phyloP scores from a whole-genome alignment of 2,329 filamentous ascomycete species.

The Talaromyces pinophilus region DNA sequence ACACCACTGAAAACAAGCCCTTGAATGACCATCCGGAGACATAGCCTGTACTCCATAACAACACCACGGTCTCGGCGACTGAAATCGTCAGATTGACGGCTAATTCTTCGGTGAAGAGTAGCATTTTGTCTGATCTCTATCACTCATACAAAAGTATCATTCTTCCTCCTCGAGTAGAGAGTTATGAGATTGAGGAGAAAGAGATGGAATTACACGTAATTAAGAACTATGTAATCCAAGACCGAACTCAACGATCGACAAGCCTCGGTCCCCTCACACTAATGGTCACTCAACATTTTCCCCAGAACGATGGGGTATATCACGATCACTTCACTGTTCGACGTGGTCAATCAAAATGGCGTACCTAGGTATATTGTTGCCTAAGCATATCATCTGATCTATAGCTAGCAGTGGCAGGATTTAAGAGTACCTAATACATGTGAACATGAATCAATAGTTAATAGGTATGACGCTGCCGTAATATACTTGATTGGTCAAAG shows the following conservation, averaged over 20 bases:
- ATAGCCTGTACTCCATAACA: constrained; percentile 32
- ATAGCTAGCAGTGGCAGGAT: not conserved
- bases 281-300: not conserved
- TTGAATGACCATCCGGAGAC: constrained; percentile 30
- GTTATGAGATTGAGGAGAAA: not conserved
- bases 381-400: not conserved
- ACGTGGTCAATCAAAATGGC: not conserved
- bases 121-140: not conserved
- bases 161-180: not conserved
- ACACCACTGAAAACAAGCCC: constrained; percentile 27
- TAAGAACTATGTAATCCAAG: not conserved
- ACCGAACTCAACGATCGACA: not conserved
- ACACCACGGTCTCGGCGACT: constrained; percentile 31
- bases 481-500: not conserved
- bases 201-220: not conserved
- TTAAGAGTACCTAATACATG: not conserved
- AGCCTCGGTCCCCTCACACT: constrained; percentile 1
- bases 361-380: not conserved
- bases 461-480: not conserved
- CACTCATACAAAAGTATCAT: not conserved
- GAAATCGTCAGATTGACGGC: constrained; percentile 28
- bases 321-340: not conserved
- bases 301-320: not conserved
- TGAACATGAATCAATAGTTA: not conserved
- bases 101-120: constrained; percentile 22